Evolutionary conservation across 352 stramenopile genomes (phyloP).

Genomic region (Globisporangium orthogonon): DNA sequence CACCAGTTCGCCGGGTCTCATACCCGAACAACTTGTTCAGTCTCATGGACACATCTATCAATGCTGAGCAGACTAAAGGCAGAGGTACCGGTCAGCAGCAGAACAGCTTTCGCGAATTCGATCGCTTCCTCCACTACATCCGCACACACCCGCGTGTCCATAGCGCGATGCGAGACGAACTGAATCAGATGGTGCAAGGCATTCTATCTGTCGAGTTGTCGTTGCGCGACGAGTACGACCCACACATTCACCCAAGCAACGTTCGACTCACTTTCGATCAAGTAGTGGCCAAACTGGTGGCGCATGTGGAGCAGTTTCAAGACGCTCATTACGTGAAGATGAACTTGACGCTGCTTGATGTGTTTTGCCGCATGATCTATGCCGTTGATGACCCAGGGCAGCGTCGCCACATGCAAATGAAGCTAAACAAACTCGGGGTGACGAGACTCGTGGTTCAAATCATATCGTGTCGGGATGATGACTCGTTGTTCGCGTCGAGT

Average conservation of each 20-base stretch:
- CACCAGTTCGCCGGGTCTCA: constrained; percentile 6
- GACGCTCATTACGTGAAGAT: constrained; percentile 54
- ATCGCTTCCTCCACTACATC: constrained; percentile 37
- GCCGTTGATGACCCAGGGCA: constrained; percentile 41
- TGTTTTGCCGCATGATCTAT: constrained; percentile 72
- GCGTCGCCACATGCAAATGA: constrained; percentile 59
- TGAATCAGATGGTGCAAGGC: constrained; percentile 65
- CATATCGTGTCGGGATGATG: constrained; percentile 45
- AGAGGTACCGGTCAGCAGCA: constrained; percentile 10
- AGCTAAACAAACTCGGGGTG: constrained; percentile 51
- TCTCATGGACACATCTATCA: background rate
- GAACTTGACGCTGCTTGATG: constrained; percentile 60
- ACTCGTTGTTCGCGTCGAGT: constrained; percentile 45
- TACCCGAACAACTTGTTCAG: constrained; percentile 6
- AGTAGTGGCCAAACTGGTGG: constrained; percentile 53
- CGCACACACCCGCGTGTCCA: constrained; percentile 32
- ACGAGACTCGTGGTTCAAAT: constrained; percentile 62
- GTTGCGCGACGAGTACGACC: constrained; percentile 40
- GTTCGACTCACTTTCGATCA: constrained; percentile 55
- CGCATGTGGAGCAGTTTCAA: constrained; percentile 51
- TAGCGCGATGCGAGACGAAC: constrained; percentile 51
- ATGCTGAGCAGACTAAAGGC: background rate
- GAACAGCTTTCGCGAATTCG: constrained; percentile 31
- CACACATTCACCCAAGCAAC: constrained; percentile 31
- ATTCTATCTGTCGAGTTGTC: constrained; percentile 49